Evolutionary conservation across 2,329 filamentous ascomycete species (phyloP).

Genomic region (Calonectria pteridis): DNA sequence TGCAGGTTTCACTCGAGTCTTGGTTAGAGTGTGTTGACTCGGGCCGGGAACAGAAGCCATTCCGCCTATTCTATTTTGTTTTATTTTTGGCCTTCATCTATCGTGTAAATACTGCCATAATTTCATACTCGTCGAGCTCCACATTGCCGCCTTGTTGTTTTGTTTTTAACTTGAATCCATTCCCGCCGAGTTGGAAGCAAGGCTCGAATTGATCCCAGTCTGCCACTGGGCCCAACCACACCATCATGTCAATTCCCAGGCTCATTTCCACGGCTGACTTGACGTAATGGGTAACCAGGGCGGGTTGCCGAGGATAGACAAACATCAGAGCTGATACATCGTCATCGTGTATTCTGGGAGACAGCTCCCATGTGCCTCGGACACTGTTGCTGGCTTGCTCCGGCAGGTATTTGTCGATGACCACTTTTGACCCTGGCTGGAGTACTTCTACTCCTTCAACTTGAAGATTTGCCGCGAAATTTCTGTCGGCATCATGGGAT

Average conservation of each 20-base stretch:
- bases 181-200: slow-evolving; percentile 27
- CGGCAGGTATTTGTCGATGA: slow-evolving; percentile 44
- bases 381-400: slow-evolving; percentile 45
- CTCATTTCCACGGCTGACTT: slow-evolving; percentile 16
- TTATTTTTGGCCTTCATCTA: neutral
- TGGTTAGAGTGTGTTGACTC: too few relatives aligned
- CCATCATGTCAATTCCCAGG: slow-evolving; percentile 23
- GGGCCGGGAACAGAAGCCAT: neutral
- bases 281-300: slow-evolving; percentile 45
- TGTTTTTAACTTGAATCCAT: slow-evolving; percentile 24
- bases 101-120: slow-evolving; percentile 35
- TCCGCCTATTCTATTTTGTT: neutral
- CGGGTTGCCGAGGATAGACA: slow-evolving; percentile 50
- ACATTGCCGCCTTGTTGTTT: slow-evolving; percentile 28
- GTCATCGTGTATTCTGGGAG: slow-evolving; percentile 39
- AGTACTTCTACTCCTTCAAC: slow-evolving; percentile 47
- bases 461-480: slow-evolving; percentile 4
- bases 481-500: neutral
- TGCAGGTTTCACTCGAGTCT: too few relatives aligned
- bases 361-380: slow-evolving; percentile 48
- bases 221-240: slow-evolving; percentile 44
- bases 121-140: slow-evolving; percentile 39
- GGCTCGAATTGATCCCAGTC: slow-evolving; percentile 43
- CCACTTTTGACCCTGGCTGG: slow-evolving; percentile 20
- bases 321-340: slow-evolving; percentile 46